A percentile compares a stretch with the other conserved stretches of the same genome.
Evolutionary conservation across 2,329 filamentous ascomycete species (phyloP).

Genomic region (Rhynchosporium agropyri): DNA sequence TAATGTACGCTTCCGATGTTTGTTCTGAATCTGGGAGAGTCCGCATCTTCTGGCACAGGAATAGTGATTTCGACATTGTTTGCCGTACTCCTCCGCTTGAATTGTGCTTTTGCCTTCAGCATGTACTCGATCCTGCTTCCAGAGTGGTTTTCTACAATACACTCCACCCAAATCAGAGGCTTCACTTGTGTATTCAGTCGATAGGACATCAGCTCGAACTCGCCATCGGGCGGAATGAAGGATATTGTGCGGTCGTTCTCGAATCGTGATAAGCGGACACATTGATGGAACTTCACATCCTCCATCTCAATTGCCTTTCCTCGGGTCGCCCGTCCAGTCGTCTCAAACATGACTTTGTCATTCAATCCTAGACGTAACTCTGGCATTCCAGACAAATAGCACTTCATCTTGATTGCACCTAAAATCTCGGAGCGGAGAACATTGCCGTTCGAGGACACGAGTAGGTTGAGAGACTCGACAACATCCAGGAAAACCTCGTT

Average conservation of each 20-base stretch:
- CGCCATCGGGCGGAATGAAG: constrained; percentile 97
- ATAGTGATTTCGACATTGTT: constrained; percentile 99
- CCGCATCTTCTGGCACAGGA: constrained; percentile 94
- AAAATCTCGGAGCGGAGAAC: constrained; percentile 95
- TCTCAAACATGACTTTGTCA: constrained; percentile 99
- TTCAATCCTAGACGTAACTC: constrained; percentile 92
- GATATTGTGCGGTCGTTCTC: constrained; percentile 99
- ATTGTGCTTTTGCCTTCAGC: constrained; percentile 97
- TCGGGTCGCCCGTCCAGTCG: constrained; percentile 87
- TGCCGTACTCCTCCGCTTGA: constrained; percentile 95
- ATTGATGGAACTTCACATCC: constrained; percentile 99
- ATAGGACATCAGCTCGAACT: constrained; percentile 99
- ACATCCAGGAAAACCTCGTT: constrained; percentile 99
- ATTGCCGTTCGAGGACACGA: constrained; percentile 92
- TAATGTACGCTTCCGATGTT: constrained; percentile 98
- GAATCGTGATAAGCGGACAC: constrained; percentile 91
- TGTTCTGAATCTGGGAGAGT: constrained; percentile 92
- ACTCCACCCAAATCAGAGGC: constrained; percentile 98
- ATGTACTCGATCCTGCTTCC: constrained; percentile 98
- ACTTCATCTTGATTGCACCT: constrained; percentile 99
- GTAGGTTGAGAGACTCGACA: constrained; percentile 91
- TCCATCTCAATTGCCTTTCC: constrained; percentile 99
- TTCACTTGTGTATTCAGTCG: constrained; percentile 98
- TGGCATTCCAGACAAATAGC: constrained; percentile 97
- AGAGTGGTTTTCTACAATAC: constrained; percentile 93